A percentile compares a stretch with the other conserved stretches of the same genome.
Evolutionary conservation across 768 basidiomycete species (phyloP).

Genomic region (Agaricus subrufescens): DNA sequence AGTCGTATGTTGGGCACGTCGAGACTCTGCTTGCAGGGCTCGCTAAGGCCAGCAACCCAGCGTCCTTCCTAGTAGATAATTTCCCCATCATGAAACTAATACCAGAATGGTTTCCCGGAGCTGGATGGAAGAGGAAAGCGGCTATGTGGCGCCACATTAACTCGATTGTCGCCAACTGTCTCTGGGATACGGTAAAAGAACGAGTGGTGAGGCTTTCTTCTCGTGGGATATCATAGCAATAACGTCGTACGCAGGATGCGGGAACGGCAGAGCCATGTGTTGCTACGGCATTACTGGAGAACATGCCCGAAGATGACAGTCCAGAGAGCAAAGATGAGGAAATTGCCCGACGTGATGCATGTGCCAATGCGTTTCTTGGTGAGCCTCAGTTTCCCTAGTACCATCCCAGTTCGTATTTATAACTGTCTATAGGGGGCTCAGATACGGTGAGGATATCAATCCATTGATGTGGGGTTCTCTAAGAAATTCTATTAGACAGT

Average conservation of each 20-base stretch:
- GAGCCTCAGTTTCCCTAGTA: not conserved
- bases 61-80: conserved; percentile 30
- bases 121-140: conserved; percentile 31
- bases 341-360: not conserved
- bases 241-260: not conserved
- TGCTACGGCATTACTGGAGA: conserved; percentile 4
- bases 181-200: conserved; percentile 16
- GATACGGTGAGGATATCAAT: conserved; percentile 8
- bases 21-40: conserved; percentile 23
- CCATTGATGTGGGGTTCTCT: not conserved
- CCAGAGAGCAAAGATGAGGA: conserved; percentile 3
- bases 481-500: conserved; percentile 8
- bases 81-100: conserved; percentile 28
- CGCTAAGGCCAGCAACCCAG: conserved; percentile 22
- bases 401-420: not conserved
- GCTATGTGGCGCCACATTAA: conserved; percentile 22
- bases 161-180: conserved; percentile 20
- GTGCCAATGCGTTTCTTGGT: conserved; percentile 7
- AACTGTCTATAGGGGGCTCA: not conserved
- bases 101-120: conserved; percentile 35
- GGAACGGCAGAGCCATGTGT: conserved; percentile 4
- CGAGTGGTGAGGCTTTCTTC: conserved; percentile 20
- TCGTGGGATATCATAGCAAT: too few relatives aligned
- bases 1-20: conserved; percentile 27
- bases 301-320: conserved; percentile 4